Evolutionary conservation across 208 protist genomes (phyloP).

Genomic region (Novymonas esmeraldas): DNA sequence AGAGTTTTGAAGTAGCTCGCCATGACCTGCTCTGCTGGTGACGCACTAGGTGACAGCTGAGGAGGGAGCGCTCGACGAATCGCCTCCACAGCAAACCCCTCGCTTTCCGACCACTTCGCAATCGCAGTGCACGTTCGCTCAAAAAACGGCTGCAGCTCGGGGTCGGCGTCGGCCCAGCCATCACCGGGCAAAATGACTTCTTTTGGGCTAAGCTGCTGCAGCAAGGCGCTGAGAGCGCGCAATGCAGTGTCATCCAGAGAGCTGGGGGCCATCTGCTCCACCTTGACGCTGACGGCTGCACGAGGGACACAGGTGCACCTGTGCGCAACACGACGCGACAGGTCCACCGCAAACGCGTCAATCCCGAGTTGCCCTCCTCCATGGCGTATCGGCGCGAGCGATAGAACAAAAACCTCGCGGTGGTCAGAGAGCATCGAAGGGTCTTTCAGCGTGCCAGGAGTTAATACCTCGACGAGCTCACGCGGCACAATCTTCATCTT

Average conservation of each 20-base stretch:
- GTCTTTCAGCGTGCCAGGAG: conserved; percentile 92
- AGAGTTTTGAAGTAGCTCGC: conserved; percentile 54
- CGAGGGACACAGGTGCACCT: conserved; percentile 52
- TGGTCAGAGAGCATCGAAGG: conserved; percentile 78
- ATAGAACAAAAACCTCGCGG: conserved; percentile 67
- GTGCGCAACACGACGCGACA: conserved; percentile 75
- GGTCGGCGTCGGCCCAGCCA: conserved; percentile 2
- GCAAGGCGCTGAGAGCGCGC: conserved; percentile 46
- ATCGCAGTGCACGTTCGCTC: conserved; percentile 13
- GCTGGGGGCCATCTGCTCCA: background rate
- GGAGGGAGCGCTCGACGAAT: background rate
- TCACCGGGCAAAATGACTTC: conserved; percentile 74
- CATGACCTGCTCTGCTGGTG: conserved; percentile 37
- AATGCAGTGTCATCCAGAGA: conserved; percentile 21
- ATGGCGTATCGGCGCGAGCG: conserved; percentile 38
- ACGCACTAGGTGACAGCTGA: background rate
- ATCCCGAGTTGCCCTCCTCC: conserved; percentile 12
- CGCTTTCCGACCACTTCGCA: conserved; percentile 59
- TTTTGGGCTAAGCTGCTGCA: conserved; percentile 79
- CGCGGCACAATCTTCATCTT: conserved; percentile 81
- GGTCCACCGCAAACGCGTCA: conserved; percentile 83
- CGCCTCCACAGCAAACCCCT: conserved; percentile 60
- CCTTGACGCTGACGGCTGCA: background rate
- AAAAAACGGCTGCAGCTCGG: background rate
- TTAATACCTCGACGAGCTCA: conserved; percentile 90